phyloP scores from a whole-genome alignment of 225 moss, liverwort and hornwort species.

The Polytrichum commune region DNA sequence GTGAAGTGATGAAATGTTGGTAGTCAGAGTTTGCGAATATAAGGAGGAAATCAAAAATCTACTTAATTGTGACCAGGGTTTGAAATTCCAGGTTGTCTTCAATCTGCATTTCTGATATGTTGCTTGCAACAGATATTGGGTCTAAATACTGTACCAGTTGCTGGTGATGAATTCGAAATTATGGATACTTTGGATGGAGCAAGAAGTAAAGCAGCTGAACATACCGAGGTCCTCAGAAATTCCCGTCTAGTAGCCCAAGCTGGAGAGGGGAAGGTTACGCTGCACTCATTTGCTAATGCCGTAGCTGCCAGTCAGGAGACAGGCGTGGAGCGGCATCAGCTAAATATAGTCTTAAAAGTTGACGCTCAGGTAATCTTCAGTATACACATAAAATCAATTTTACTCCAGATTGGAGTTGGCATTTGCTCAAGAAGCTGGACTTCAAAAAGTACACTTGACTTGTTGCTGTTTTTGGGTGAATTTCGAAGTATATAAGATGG shows the following conservation, averaged over 20 bases:
- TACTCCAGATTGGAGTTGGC: no score
- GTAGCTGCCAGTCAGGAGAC: slow-evolving; percentile 58
- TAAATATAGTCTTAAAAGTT: slow-evolving; percentile 87
- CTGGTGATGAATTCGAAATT: slow-evolving; percentile 88
- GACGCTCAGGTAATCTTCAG: slow-evolving; percentile 76
- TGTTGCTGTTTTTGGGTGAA: no score
- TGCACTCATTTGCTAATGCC: slow-evolving; percentile 83
- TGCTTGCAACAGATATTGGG: slow-evolving; percentile 67
- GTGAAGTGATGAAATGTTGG: no score
- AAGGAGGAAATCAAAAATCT: no score
- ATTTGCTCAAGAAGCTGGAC: no score
- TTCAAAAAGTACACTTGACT: no score
- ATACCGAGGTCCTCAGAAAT: slow-evolving; percentile 60
- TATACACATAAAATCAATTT: no score
- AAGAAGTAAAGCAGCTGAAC: slow-evolving; percentile 59
- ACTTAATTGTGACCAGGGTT: no score
- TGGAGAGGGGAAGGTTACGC: slow-evolving; percentile 96
- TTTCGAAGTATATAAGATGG: no score
- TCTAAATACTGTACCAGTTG: slow-evolving; percentile 74
- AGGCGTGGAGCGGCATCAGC: slow-evolving; percentile 78
- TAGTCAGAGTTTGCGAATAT: no score
- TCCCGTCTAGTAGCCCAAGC: slow-evolving; percentile 77
- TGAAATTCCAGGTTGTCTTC: no score
- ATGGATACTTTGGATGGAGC: slow-evolving; percentile 73
- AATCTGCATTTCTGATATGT: no score